These are phyloP conservation scores for Vigna unguiculata DNA, from an alignment of 306 rosid genomes.

Conservation along the genomic window DNA sequence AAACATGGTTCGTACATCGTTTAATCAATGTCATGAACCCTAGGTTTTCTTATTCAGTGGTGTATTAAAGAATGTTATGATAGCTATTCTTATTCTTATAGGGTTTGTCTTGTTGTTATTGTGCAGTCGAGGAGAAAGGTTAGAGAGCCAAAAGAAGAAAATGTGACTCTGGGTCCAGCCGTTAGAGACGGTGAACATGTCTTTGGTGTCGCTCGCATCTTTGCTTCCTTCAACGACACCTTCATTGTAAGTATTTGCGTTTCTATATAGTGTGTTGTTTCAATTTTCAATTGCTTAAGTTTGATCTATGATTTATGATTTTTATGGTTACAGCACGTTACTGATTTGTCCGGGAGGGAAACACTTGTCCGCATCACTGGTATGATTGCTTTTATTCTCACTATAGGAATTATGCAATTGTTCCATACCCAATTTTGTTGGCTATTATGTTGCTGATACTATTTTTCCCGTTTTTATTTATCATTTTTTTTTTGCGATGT, in stretches of 20 bases:
- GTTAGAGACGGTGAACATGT: conserved; percentile 88
- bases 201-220: conserved; percentile 85
- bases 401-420: not conserved
- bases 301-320: not conserved
- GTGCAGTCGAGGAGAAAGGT: conserved; percentile 55
- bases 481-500: not conserved
- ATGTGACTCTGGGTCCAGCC: conserved; percentile 84
- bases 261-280: not conserved
- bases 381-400: conserved; percentile 25
- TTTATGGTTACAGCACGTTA: conserved; percentile 67
- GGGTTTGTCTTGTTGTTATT: not conserved
- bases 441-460: not conserved
- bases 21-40: not conserved
- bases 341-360: conserved; percentile 93
- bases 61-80: not conserved
- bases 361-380: conserved; percentile 91
- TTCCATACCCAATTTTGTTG: not conserved
- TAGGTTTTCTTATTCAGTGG: not conserved
- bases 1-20: not conserved
- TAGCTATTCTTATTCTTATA: not conserved
- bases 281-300: not conserved
- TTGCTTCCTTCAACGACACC: conserved; percentile 85
- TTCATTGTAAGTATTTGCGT: conserved; percentile 65
- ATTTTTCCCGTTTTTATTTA: not conserved
- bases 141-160: conserved; percentile 93